These are phyloP conservation scores for Moricandia moricandioides DNA, from an alignment of 345 rosid genomes.

Conservation along the genomic window DNA sequence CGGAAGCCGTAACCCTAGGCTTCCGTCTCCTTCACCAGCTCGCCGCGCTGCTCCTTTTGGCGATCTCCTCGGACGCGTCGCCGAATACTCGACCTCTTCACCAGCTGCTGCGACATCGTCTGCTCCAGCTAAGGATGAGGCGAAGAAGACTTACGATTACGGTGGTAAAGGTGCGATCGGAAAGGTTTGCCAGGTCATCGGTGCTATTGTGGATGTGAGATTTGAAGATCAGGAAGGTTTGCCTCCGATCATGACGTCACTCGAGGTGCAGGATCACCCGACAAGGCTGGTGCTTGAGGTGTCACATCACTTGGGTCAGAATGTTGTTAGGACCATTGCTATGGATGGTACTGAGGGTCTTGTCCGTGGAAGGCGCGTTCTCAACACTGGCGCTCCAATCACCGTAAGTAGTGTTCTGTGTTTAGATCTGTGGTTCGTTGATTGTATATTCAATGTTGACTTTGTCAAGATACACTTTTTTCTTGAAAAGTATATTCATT, in stretches of 20 bases:
- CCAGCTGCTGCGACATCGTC: constrained; percentile 47
- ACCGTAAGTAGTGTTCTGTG: constrained; percentile 46
- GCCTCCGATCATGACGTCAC: constrained; percentile 97
- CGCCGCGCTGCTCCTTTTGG: constrained; percentile 55
- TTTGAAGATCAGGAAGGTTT: constrained; percentile 73
- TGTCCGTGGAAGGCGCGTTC: constrained; percentile 79
- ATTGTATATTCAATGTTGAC: neutral
- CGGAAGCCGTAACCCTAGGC: constrained; percentile 29
- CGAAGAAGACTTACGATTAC: constrained; percentile 59
- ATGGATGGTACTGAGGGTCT: constrained; percentile 95
- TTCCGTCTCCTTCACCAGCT: constrained; percentile 40
- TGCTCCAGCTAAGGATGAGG: constrained; percentile 39
- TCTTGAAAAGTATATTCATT: neutral
- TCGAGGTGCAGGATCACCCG: constrained; percentile 73
- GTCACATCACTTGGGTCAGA: constrained; percentile 94
- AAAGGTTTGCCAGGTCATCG: constrained; percentile 87
- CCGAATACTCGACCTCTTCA: constrained; percentile 68
- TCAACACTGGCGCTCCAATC: constrained; percentile 93
- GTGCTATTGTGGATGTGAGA: constrained; percentile 93
- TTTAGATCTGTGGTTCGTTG: constrained; percentile 1
- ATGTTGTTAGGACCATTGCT: constrained; percentile 82
- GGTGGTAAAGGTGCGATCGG: constrained; percentile 92
- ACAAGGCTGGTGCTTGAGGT: constrained; percentile 86
- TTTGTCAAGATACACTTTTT: neutral
- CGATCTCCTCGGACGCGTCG: constrained; percentile 55